Base-by-base conservation (phyloP, 768 basidiomycete species). In the Russula virescens region DNA sequence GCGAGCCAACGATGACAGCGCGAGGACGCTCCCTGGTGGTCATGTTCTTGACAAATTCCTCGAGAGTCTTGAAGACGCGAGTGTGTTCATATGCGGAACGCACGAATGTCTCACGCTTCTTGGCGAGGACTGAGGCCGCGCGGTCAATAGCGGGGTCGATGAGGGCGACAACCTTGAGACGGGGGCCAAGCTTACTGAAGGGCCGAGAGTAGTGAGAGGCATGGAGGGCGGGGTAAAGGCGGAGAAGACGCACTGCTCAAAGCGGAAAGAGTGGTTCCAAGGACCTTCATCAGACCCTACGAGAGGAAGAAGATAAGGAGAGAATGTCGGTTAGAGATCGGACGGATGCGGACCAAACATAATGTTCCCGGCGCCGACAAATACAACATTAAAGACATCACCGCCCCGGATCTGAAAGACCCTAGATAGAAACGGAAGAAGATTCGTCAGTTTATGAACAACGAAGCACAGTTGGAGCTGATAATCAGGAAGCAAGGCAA, bases 311-410 rank as follows among this genome's bases (percentile, higher is more conserved):
- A 51, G 65, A 60, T 35, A 63, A 60, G 42, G 61, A 25, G 21
- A 49, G 16, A 38, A n/a, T 35, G 38, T 40, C 45, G 63, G 40
- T 31, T 6, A 31, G 57, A 49, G 52, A 40, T 47, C 54, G 63
- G 47, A 51, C 48, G n/a, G 34, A 40, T 40, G 62, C 76, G 60
- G 57, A 85, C 94, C 95, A 72, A 98, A 98, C 94, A 97, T 97
- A 77, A 98, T 95, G 77, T 97, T 96, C 18, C 94, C 95, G 28
- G 95, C 95, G 55, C 95, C 95, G 68, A 98, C 80, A 75, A 96
- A 94, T 73, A 96, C 85, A 58, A 98, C 87, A 73, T 97, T 96
- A 81, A 97, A 97, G 70, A 87, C 80, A 67, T 88, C 83, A 52
- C 83, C 75, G 18, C 85, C 87, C 58, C 78, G 78, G 58, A 85